Base-by-base conservation (phyloP, 2,329 filamentous ascomycete species). In the Ceratocystis lukuohia region DNA sequence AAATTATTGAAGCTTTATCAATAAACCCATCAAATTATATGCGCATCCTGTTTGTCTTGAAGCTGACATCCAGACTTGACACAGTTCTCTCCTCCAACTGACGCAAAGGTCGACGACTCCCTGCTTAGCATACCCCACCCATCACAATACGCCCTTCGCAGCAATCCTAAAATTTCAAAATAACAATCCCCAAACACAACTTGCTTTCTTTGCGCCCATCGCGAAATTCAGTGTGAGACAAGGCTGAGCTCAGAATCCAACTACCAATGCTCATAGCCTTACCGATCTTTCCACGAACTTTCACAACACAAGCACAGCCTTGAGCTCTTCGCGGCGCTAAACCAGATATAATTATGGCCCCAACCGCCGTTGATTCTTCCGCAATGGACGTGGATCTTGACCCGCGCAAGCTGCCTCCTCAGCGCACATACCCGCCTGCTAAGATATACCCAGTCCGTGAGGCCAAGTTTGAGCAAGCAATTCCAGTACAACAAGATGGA, bases 391-490 rank as follows among this genome's bases (percentile, higher is more conserved):
- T 76, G 64, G 73, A 72, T 69, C 74, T 72, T 66, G 71, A 74
- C 73, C 73, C 73, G 72, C 75, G 76, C 73, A 68, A 73, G 72
- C 70, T 74, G 76, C 76, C 70, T 74, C 76, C 65, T 71, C 76
- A 76, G 73, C 77, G 75, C 73, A 77, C 73, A 67, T 82, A 80
- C 69, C 79, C 83, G 65, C 77, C 83, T 45, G 77, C 83, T 68
- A 79, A 79, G 53, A 79, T 87, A 65, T 84, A 84, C 70, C 78
- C 80, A n/a, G 81, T 85, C 67, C 82, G 82, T 72, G 86, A 88
- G 72, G 80, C 79, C 67, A 80, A 78, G 69, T 87, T 86, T 72
- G 83, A 85, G 69, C 80, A 80, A 68, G 80, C 76, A 66, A 76
- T 82, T 46, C 75, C 79, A 37, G 76, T 80, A 1, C 79, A 83